A percentile compares a stretch with the other conserved stretches of the same genome.
Conservation (phyloP, 106 monocot genomes). For the Posidonia australis region DNA sequence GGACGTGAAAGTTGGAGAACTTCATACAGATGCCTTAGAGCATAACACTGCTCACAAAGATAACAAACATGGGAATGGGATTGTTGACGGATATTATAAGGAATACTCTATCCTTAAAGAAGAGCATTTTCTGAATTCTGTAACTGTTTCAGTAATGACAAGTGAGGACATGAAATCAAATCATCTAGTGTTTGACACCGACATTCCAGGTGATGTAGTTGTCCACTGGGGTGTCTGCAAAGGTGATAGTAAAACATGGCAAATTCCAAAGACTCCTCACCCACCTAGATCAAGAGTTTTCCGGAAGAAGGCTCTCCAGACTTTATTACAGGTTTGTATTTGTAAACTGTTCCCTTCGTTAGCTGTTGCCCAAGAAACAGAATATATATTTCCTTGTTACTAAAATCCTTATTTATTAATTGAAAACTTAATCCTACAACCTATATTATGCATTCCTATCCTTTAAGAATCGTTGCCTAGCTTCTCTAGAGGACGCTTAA, state of each 20-base stretch:
- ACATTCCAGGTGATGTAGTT: conserved; percentile 72
- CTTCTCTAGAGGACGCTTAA: too few species aligned
- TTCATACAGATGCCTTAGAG: conserved; percentile 31
- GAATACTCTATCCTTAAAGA: conserved; percentile 67
- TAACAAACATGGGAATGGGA: conserved; percentile 6
- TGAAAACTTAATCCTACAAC: too few species aligned
- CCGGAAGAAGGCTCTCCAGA: conserved; percentile 64
- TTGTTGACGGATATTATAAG: conserved; percentile 32
- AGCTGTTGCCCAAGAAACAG: too few species aligned
- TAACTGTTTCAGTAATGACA: conserved; percentile 52
- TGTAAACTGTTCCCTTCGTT: background rate
- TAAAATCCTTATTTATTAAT: too few species aligned
- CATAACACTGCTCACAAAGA: conserved; percentile 36
- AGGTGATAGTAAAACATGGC: conserved; percentile 51
- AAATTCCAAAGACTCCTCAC: conserved; percentile 62
- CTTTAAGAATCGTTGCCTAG: too few species aligned
- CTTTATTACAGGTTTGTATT: conserved; percentile 60
- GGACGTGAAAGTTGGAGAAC: too few species aligned
- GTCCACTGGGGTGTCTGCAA: conserved; percentile 85
- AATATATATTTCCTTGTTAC: too few species aligned
- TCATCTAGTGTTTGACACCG: conserved; percentile 64
- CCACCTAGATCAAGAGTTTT: conserved; percentile 59
- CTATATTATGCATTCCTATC: too few species aligned
- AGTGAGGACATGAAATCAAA: conserved; percentile 35
- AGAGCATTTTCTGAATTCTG: conserved; percentile 40